A percentile compares a stretch with the other conserved stretches of the same genome.
phyloP scores from a whole-genome alignment of 2,329 filamentous ascomycete genomes.

The Onygena corvina region DNA sequence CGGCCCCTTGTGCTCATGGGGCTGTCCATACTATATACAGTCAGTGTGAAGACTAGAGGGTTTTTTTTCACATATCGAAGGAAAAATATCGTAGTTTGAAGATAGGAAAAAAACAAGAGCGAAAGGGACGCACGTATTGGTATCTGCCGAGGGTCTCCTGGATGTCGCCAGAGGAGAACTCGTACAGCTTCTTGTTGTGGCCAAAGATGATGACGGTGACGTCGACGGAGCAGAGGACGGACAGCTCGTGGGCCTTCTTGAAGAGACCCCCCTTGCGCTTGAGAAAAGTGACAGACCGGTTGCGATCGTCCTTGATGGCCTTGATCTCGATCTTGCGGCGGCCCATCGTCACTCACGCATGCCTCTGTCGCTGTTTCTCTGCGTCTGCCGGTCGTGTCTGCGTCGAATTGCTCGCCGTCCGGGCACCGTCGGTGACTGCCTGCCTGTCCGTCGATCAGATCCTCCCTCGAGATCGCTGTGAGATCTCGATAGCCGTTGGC shows the following conservation, averaged over 20 bases:
- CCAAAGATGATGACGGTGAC: constrained; percentile 98
- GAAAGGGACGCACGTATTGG: constrained; percentile 60
- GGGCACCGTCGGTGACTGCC: no score
- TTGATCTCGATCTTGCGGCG: constrained; percentile 99
- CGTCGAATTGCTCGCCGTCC: no score
- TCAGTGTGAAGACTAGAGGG: not conserved
- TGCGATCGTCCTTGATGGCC: constrained; percentile 96
- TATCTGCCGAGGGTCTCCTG: constrained; percentile 78
- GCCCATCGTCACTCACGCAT: constrained; percentile 54
- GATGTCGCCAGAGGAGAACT: constrained; percentile 92
- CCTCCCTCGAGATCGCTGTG: no score
- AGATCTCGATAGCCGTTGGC: not conserved
- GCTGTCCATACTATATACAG: constrained; percentile 62
- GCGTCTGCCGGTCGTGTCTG: no score
- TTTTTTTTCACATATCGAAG: constrained; percentile 18
- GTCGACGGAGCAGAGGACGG: constrained; percentile 94
- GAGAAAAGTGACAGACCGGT: constrained; percentile 92
- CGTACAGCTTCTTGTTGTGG: constrained; percentile 97
- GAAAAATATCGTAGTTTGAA: constrained; percentile 12
- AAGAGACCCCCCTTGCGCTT: constrained; percentile 98
- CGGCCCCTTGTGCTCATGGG: constrained; percentile 93
- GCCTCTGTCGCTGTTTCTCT: not conserved
- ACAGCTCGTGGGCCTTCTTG: constrained; percentile 98
- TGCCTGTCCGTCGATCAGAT: no score
- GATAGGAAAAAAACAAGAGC: constrained; percentile 9